phyloP scores from a whole-genome alignment of 371 early-diverging fungal species.

The Mucor racemosus region DNA sequence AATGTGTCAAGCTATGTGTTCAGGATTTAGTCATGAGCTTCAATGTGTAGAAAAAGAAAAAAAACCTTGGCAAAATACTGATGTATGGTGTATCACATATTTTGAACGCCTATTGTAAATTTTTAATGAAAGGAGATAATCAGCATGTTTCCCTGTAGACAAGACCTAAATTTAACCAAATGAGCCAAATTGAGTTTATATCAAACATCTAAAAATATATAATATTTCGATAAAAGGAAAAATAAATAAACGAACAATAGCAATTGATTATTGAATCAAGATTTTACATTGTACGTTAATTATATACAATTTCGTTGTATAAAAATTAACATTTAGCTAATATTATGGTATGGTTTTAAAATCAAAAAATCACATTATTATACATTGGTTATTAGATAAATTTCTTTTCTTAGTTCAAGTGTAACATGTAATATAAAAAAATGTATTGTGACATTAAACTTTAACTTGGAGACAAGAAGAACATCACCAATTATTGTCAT shows the following conservation, averaged over 20 bases:
- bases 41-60: slow-evolving; percentile 44
- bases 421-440: neutral
- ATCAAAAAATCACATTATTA: neutral
- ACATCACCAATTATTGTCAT: no score
- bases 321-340: no score
- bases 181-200: neutral
- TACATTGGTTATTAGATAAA: neutral
- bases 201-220: neutral
- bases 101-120: neutral
- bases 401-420: neutral
- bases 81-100: neutral
- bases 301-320: neutral
- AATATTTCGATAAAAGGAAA: neutral
- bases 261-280: neutral
- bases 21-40: slow-evolving; percentile 67
- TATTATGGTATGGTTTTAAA: neutral
- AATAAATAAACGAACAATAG: neutral
- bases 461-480: neutral
- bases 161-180: neutral
- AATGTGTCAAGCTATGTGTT: slow-evolving; percentile 65
- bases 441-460: neutral
- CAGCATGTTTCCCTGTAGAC: no score
- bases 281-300: neutral
- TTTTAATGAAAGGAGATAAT: no score
- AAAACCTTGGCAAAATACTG: neutral